Base-by-base conservation (phyloP, 331 rosid species). In the Dryas integrifolia region DNA sequence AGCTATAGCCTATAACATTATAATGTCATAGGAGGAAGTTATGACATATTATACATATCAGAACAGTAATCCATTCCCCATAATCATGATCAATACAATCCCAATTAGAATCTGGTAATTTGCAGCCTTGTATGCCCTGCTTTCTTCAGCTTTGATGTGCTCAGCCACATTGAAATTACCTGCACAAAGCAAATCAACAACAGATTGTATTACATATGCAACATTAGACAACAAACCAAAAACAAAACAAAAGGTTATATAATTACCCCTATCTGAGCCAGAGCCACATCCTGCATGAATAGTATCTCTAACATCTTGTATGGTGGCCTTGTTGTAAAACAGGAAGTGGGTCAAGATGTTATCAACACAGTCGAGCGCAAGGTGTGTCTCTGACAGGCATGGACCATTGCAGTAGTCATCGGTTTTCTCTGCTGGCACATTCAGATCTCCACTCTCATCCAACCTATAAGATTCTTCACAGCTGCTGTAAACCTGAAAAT, bases 241-340 rank as follows among this genome's bases (percentile, higher is more conserved):
- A 45, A 59, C 4, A 35, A 21, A 67, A 44, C 24, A 10, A 43
- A 47, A 30, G 4, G 58, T 30, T 30, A 30, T 30, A 30, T 30
- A 30, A 30, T 30, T 65, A 85, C 98, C 98, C 90, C 97, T 84
- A 67, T 86, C 80, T 0, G 88, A 81, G 39, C 97, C 96, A 59
- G 81, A 77, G 9, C 94, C 93, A 81, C 98, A 92, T 43, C 76
- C 98, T 48, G 92, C 86, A 4, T 72, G 57, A 73, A 92, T 14
- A 0, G 92, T 92, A n/a, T 82, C 85, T 65, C 79, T 78, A 56
- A 92, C 49, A 50, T 88, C 98, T 14, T 73, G 63, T 21, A 90
- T 69, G 0, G 96, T 86, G 65, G 97, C 98, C 58, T 58, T 86
- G 56, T 92, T 92, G 81, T 82, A 85, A 72, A 92, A 90, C 80